Evolutionary conservation across 371 early-diverging fungal species (phyloP).

Genomic region (Circinella minor): DNA sequence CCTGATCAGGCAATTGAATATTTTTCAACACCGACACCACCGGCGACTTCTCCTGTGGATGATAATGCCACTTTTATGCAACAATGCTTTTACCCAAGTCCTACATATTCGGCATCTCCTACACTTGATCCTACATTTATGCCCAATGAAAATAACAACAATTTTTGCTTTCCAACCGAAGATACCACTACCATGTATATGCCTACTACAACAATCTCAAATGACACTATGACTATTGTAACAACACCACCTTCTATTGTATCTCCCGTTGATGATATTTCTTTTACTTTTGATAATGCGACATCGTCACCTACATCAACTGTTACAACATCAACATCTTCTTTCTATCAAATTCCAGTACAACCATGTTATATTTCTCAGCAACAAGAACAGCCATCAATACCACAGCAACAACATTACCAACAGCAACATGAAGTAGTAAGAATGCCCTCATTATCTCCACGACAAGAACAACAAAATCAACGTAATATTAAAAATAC

Average conservation of each 20-base stretch:
- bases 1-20: conserved; percentile 8
- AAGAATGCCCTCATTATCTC: too few relatives aligned
- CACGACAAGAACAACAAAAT: too few relatives aligned
- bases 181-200: background rate
- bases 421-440: background rate
- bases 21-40: background rate
- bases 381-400: too few relatives aligned
- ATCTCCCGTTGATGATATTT: background rate
- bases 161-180: background rate
- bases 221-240: background rate
- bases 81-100: conserved; percentile 7
- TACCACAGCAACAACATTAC: background rate
- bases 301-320: background rate
- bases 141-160: background rate
- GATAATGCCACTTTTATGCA: conserved; percentile 2
- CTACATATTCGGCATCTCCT: conserved; percentile 1
- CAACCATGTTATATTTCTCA: too few relatives aligned
- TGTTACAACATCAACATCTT: background rate
- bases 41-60: background rate
- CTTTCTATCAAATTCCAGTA: too few relatives aligned
- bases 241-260: background rate
- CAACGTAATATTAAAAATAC: background rate
- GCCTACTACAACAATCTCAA: background rate
- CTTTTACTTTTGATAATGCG: background rate
- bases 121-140: background rate